A percentile compares a stretch with the other conserved stretches of the same genome.
These are phyloP conservation scores for Ophiostoma tasmaniense DNA, from an alignment of 2,329 filamentous ascomycete genomes.

Conservation along the genomic window DNA sequence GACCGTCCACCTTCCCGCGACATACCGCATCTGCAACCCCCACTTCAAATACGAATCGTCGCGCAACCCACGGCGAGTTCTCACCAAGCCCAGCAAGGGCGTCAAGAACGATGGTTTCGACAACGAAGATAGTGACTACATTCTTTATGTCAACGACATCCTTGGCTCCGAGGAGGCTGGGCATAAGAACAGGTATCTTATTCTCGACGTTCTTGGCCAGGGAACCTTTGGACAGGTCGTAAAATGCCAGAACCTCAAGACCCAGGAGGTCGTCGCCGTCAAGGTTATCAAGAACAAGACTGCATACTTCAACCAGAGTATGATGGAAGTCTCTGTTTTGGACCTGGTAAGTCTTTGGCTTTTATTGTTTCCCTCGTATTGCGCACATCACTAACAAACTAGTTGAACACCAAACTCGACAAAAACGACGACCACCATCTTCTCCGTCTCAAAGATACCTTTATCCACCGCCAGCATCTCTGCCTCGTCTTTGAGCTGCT, in stretches of 20 bases:
- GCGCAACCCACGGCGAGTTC: constrained; percentile 84
- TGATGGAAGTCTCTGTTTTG: constrained; percentile 99
- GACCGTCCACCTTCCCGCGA: constrained; percentile 84
- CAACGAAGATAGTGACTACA: constrained; percentile 98
- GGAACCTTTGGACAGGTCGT: constrained; percentile 98
- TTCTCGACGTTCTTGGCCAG: constrained; percentile 91
- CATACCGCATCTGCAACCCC: constrained; percentile 97
- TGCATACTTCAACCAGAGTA: constrained; percentile 98
- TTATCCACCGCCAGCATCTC: constrained; percentile 94
- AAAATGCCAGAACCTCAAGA: constrained; percentile 97
- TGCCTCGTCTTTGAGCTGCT: constrained; percentile 94
- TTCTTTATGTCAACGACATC: constrained; percentile 98
- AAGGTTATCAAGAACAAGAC: constrained; percentile 99
- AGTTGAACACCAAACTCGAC: constrained; percentile 97
- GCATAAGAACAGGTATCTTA: constrained; percentile 96
- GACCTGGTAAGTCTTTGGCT: constrained; percentile 60
- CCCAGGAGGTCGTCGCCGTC: constrained; percentile 94
- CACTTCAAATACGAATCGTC: constrained; percentile 98
- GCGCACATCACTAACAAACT: not conserved
- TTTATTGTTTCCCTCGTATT: not conserved
- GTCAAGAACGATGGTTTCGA: constrained; percentile 98
- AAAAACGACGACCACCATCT: constrained; percentile 99
- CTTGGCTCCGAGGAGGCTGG: constrained; percentile 94
- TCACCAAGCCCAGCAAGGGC: constrained; percentile 98
- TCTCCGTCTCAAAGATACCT: constrained; percentile 89